A percentile compares a stretch with the other conserved stretches of the same genome.
Evolutionary conservation across 176 grass and related monocot genomes (phyloP).

Genomic region (Rhynchospora tenuis): DNA sequence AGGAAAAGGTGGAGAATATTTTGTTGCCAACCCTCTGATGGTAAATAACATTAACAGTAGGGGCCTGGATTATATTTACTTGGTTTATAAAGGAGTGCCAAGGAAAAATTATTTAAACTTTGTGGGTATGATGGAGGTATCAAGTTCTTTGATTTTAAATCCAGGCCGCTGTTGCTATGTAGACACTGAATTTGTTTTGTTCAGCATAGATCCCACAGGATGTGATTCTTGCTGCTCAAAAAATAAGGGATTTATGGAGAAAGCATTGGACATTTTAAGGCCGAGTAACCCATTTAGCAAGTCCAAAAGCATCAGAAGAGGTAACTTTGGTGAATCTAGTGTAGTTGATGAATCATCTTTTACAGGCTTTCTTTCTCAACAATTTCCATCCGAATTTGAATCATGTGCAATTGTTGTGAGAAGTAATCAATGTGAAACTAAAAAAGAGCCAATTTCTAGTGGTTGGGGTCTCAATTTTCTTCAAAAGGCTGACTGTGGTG

Average conservation of each 20-base stretch:
- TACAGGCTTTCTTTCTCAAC: neutral
- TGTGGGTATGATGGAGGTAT: slow-evolving; percentile 42
- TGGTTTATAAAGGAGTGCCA: slow-evolving; percentile 25
- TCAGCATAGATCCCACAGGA: neutral
- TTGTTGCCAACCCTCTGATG: slow-evolving; percentile 28
- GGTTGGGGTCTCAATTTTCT: slow-evolving; percentile 54
- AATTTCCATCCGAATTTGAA: slow-evolving; percentile 31
- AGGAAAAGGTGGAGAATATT: slow-evolving; percentile 17
- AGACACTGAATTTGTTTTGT: slow-evolving; percentile 40
- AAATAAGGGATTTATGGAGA: slow-evolving; percentile 8
- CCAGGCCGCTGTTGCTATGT: neutral
- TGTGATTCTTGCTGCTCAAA: neutral
- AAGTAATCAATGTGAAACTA: slow-evolving; percentile 10
- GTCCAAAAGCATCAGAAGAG: slow-evolving; percentile 10
- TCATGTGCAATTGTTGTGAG: slow-evolving; percentile 29
- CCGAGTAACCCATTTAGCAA: slow-evolving; percentile 11
- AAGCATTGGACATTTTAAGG: slow-evolving; percentile 17
- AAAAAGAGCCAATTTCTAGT: slow-evolving; percentile 12
- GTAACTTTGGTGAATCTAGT: slow-evolving; percentile 12
- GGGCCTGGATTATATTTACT: slow-evolving; percentile 29
- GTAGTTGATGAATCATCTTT: slow-evolving; percentile 21
- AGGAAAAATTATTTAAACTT: slow-evolving; percentile 2
- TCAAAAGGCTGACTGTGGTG: neutral
- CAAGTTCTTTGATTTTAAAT: slow-evolving; percentile 25
- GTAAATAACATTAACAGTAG: slow-evolving; percentile 14